Base-by-base conservation (phyloP, 2,329 filamentous ascomycete species). In the Aspergillus cejpii region DNA sequence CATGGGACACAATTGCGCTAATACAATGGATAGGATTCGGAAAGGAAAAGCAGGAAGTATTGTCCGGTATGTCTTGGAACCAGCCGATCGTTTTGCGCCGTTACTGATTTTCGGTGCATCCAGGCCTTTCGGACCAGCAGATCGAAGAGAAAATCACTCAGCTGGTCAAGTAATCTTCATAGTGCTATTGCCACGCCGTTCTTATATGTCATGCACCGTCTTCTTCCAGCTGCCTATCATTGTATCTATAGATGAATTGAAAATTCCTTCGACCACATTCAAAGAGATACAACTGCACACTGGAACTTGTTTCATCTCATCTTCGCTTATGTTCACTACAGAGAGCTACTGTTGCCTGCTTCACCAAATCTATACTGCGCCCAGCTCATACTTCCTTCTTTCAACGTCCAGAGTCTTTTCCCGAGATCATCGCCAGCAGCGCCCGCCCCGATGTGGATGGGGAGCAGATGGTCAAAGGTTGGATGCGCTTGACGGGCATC, bases 141-240 rank as follows among this genome's bases (percentile, higher is more conserved):
- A 85, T 87, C 51, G 83, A 86, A 68, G 77, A 79, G 53, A 80
- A 78, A 65, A 75, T 87, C 54, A 78, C 80, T 44, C 71, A 73
- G 41, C 65, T 87, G 50, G 81, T 84, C 43, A 80, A 82, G 65
- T 67, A 65, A 50, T 56, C 59, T 49, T 65, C 60, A 61, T 67
- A 66, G 57, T 43, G 47, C 49, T 37, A 48, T 50, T 45, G 38
- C 37, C 42, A 39, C 39, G 37, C 47, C 46, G 52, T n/a, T 45
- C 47, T 42, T 52, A 51, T 51, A 59, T 61, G 45, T 57, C 53
- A 51, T 57, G 41, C 48, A 54, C 54, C 57, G 49, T 53, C 28
- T 57, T 45, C 37, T 39, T 52, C 44, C 51, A 51, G 49, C 51
- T 50, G 47, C 57, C 57, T 51, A 49, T 36, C 53, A 50, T 53